A percentile compares a stretch with the other conserved stretches of the same genome.
These are phyloP conservation scores for Inga leiocalycina DNA, from an alignment of 306 rosid species.

Conservation along the genomic window DNA sequence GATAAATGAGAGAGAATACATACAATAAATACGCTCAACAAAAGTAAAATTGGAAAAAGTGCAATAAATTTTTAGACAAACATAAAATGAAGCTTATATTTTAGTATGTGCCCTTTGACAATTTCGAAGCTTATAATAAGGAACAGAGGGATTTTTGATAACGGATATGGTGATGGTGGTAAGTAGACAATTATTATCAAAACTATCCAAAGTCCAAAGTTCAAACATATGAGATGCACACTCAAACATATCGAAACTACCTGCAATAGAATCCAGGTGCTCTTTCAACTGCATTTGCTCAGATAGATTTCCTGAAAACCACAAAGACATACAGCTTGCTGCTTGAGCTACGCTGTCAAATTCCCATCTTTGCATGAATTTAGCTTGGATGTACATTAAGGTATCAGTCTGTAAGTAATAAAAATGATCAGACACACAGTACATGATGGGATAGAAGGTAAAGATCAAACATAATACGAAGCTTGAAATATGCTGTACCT, in stretches of 20 bases:
- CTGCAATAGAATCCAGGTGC: constrained; percentile 67
- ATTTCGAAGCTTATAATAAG: too few species aligned
- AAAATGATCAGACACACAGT: neutral
- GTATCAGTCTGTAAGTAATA: constrained; percentile 76
- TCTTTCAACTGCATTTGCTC: constrained; percentile 67
- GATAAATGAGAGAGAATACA: too few species aligned
- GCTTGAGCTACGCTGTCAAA: constrained; percentile 89
- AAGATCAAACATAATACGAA: constrained; percentile 18
- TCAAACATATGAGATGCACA: constrained; percentile 20
- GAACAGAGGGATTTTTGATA: too few species aligned
- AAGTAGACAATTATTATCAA: too few species aligned
- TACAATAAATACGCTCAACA: too few species aligned
- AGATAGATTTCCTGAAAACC: constrained; percentile 79
- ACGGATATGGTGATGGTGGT: too few species aligned
- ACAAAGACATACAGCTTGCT: constrained; percentile 61
- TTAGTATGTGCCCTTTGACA: too few species aligned
- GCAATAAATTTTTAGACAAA: too few species aligned
- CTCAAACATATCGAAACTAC: constrained; percentile 35
- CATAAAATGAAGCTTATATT: too few species aligned
- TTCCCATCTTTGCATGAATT: constrained; percentile 91
- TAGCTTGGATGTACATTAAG: constrained; percentile 75
- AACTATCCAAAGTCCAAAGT: too few species aligned
- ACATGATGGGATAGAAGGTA: constrained; percentile 19
- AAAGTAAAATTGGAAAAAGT: too few species aligned
- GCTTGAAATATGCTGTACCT: constrained; percentile 51